Base-by-base conservation (phyloP, 129 eudicot genomes). In the Rutidosis leptorrhynchoides region DNA sequence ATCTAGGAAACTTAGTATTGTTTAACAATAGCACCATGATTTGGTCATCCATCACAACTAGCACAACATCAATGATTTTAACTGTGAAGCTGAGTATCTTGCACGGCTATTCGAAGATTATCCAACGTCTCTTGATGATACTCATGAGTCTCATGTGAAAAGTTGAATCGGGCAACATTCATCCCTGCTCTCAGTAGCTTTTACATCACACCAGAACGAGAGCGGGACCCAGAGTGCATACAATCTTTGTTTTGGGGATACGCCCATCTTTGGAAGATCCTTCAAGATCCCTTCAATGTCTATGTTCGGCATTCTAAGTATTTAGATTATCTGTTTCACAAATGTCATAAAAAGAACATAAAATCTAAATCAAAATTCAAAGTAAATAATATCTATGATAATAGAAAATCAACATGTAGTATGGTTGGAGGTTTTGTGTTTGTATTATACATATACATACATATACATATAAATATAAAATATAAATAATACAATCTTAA, bases 61-160 rank as follows among this genome's bases (percentile, higher is more conserved):
- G n/a, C n/a, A n/a, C n/a, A n/a, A n/a, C n/a, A n/a, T n/a, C n/a
- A n/a, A n/a, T n/a, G n/a, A n/a, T n/a, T n/a, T n/a, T n/a, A n/a
- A n/a, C n/a, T n/a, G n/a, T n/a, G n/a, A 78, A 87, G 84, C 64
- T 77, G 80, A 68, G 95, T 87, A 70, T 87, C 84, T 7, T 83
- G 88, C 90, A 83, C 79, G 25, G 86, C 95, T 56, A 82, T 79
- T 32, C 70, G 78, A 53, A 90, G 95, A 64, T 86, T 86, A 77
- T 90, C 30, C 62, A 90, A 64, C 6, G 95, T 90, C 83, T 84
- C 97, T 75, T 90, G 97, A 55, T 90, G 97, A 61, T 90, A 90
- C 78, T 86, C 91, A 6, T 86, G 97, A 49, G 95, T 86, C 29
- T 95, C 97, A 29, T 90, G 97, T 0, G 97, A 90, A 79, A 90